These are phyloP conservation scores for Mucor sp. DNA, from an alignment of 371 early-diverging fungal species.

Conservation along the genomic window DNA sequence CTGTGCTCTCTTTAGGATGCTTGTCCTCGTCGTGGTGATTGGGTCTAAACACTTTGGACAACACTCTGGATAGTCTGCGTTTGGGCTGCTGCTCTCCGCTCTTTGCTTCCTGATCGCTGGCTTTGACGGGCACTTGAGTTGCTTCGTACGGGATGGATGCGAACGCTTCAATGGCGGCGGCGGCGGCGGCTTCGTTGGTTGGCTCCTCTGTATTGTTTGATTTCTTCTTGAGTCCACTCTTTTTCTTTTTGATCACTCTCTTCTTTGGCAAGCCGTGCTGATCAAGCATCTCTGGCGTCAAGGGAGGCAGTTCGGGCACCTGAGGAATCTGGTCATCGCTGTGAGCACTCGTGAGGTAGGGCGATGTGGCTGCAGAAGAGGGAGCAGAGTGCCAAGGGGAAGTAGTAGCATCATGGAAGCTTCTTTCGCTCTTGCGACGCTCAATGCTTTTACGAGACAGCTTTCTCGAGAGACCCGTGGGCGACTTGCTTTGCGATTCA, in stretches of 20 bases:
- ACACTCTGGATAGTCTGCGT: slow-evolving; percentile 14
- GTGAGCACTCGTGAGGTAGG: slow-evolving; percentile 2
- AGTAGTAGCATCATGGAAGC: slow-evolving; percentile 10
- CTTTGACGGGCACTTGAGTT: slow-evolving; percentile 9
- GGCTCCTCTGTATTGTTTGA: neutral
- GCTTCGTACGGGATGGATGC: slow-evolving; percentile 44
- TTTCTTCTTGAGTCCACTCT: slow-evolving; percentile 4
- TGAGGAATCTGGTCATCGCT: slow-evolving; percentile 9
- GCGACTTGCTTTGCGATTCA: slow-evolving; percentile 15
- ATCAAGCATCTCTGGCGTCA: slow-evolving; percentile 2
- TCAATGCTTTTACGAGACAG: slow-evolving; percentile 34
- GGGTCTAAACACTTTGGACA: slow-evolving; percentile 17
- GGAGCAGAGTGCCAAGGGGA: slow-evolving; percentile 15
- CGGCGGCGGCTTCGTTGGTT: neutral
- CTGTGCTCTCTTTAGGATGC: neutral
- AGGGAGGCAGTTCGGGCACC: slow-evolving; percentile 23
- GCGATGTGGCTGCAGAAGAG: slow-evolving; percentile 18
- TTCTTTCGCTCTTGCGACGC: slow-evolving; percentile 30
- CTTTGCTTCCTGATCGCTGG: neutral
- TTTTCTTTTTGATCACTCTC: slow-evolving; percentile 7
- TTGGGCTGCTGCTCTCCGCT: neutral
- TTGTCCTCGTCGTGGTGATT: neutral
- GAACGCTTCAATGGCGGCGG: slow-evolving; percentile 17
- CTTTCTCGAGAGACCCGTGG: slow-evolving; percentile 25
- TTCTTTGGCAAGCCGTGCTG: neutral